phyloP scores from a whole-genome alignment of 495 filamentous ascomycete genomes.

The Copromyces sp. region DNA sequence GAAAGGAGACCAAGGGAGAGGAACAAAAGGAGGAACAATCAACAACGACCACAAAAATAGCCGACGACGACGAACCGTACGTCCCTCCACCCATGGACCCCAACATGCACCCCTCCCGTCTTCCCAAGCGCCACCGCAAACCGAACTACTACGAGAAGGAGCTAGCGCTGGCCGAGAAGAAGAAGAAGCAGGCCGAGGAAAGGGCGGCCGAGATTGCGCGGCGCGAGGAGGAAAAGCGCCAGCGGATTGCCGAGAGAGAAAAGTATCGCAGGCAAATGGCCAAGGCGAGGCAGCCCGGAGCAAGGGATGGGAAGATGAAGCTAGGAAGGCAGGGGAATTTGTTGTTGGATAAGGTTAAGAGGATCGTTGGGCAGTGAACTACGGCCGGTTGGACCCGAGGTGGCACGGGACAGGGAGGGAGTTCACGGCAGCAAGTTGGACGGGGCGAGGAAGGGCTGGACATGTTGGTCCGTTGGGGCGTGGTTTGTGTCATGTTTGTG shows the following conservation, averaged over 20 bases:
- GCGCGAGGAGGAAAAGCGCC: constrained; percentile 40
- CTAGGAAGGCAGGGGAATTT: constrained; percentile 78
- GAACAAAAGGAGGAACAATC: not conserved
- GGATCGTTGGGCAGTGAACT: constrained; percentile 42
- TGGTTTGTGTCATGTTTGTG: not conserved
- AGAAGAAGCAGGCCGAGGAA: constrained; percentile 53
- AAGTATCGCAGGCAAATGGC: constrained; percentile 58
- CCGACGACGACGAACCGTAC: not conserved
- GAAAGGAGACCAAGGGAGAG: not conserved
- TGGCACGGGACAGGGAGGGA: not conserved
- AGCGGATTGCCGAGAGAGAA: constrained; percentile 50
- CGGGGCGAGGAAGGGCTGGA: not conserved
- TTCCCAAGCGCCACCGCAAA: constrained; percentile 20
- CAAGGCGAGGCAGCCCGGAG: constrained; percentile 63
- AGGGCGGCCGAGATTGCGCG: constrained; percentile 47
- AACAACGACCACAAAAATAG: not conserved
- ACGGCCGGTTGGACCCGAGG: not conserved
- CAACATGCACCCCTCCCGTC: constrained; percentile 4
- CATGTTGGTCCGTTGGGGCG: not conserved
- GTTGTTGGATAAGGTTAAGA: constrained; percentile 70
- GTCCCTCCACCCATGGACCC: constrained; percentile 2
- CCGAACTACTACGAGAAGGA: constrained; percentile 70
- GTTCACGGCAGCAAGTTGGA: not conserved
- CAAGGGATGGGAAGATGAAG: constrained; percentile 65
- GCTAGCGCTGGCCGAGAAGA: constrained; percentile 54